phyloP scores from a whole-genome alignment of 371 early-diverging fungal species.

The Mortierella sp. region DNA sequence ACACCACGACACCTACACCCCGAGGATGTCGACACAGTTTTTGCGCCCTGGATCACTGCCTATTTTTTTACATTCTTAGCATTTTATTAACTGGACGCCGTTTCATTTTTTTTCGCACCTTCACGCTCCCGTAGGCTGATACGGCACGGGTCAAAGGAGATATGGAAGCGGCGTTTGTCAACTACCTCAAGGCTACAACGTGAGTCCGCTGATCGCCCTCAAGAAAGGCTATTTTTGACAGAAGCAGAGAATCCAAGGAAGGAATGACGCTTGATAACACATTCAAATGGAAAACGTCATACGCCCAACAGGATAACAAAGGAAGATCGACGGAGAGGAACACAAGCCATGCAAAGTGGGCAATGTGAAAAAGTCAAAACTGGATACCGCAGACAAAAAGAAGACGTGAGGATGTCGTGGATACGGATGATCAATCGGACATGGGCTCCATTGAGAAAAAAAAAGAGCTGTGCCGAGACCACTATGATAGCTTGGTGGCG shows the following conservation, averaged over 20 bases:
- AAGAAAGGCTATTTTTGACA: neutral
- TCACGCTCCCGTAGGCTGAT: constrained; percentile 53
- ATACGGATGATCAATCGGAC: neutral
- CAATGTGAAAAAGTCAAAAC: neutral
- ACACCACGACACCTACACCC: neutral
- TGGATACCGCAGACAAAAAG: neutral
- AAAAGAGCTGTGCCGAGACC: neutral
- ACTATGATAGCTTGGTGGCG: neutral
- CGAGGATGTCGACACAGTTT: neutral
- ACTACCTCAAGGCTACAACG: constrained; percentile 62
- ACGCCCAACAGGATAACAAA: constrained; percentile 5
- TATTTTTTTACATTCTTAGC: neutral
- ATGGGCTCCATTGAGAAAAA: neutral
- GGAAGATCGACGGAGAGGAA: neutral
- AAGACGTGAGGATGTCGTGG: neutral
- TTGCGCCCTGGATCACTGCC: neutral
- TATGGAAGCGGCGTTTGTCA: constrained; percentile 62
- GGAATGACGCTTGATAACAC: neutral
- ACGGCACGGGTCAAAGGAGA: constrained; percentile 50
- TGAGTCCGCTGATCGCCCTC: constrained; percentile 48
- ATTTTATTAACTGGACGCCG: neutral
- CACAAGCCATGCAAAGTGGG: neutral
- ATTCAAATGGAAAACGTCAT: neutral
- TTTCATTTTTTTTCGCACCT: neutral
- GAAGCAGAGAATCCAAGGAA: too few species aligned